A percentile compares a stretch with the other conserved stretches of the same genome.
These are phyloP conservation scores for Corylus avellana DNA, from an alignment of 306 rosid species.

Conservation along the genomic window DNA sequence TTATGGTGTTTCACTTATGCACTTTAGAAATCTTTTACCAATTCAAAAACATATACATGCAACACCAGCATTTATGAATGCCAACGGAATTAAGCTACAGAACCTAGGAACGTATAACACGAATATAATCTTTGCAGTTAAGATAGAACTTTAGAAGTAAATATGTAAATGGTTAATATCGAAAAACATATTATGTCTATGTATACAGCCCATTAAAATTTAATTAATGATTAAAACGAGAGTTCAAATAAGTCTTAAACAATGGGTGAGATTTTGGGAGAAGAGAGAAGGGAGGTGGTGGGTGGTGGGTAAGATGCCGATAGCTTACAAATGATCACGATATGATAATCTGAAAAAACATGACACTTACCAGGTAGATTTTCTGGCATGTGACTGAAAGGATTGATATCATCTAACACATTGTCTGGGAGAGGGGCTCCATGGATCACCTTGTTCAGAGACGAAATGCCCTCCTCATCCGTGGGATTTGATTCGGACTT, in stretches of 20 bases:
- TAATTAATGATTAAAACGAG: neutral
- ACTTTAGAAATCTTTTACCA: neutral
- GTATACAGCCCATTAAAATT: neutral
- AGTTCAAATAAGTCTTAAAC: neutral
- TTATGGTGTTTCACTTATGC: neutral
- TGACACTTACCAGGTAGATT: constrained; percentile 36
- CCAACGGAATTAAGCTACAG: neutral
- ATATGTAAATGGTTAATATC: neutral
- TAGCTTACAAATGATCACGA: neutral
- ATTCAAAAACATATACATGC: neutral
- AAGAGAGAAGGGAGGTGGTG: too few species aligned
- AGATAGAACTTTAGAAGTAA: neutral
- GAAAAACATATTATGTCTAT: neutral
- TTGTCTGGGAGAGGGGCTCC: constrained; percentile 39
- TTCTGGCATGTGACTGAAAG: constrained; percentile 23
- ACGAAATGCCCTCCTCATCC: constrained; percentile 11
- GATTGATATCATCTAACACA: constrained; percentile 32
- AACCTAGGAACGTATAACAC: neutral
- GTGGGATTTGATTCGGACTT: neutral
- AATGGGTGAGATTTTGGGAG: neutral
- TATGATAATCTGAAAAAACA: neutral
- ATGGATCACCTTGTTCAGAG: neutral
- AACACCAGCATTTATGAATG: neutral
- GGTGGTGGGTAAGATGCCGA: neutral
- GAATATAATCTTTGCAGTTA: neutral